phyloP scores from a whole-genome alignment of 108 stramenopile species.

The Skeletonema menzelii region DNA sequence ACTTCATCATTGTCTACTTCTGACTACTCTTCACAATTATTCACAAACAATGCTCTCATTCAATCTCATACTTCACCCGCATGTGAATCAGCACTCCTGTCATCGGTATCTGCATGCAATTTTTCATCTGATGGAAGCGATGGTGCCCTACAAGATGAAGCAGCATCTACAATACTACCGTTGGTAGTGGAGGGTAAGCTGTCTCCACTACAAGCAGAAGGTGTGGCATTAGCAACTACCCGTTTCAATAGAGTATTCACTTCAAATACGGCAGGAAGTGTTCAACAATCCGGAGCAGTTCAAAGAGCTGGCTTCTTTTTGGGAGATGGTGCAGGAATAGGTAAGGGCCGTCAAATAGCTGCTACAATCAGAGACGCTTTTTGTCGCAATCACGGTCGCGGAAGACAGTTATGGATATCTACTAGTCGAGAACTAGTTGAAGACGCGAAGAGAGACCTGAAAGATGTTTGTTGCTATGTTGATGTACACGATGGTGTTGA shows the following conservation, averaged over 20 bases:
- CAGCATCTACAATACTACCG: constrained; percentile 23
- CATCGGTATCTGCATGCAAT: constrained; percentile 34
- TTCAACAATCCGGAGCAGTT: neutral
- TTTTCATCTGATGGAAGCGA: neutral
- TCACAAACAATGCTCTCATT: neutral
- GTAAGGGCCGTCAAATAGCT: constrained; percentile 78
- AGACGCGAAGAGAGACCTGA: constrained; percentile 63
- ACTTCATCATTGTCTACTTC: neutral
- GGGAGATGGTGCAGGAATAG: constrained; percentile 89
- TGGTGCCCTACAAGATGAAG: constrained; percentile 19
- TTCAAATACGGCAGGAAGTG: constrained; percentile 1
- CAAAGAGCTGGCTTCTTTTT: constrained; percentile 73
- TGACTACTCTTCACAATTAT: neutral
- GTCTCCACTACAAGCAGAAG: constrained; percentile 67
- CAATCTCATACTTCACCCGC: constrained; percentile 52
- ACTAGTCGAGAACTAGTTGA: constrained; percentile 55
- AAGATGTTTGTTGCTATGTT: constrained; percentile 50
- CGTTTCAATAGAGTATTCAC: constrained; percentile 42
- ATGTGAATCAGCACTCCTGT: constrained; percentile 54
- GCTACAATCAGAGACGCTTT: constrained; percentile 51
- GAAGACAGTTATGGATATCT: constrained; percentile 65
- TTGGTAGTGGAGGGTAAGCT: constrained; percentile 31
- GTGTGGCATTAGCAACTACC: constrained; percentile 52
- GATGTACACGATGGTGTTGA: constrained; percentile 51
- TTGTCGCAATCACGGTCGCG: constrained; percentile 39